Evolutionary conservation across 2,329 filamentous ascomycete species (phyloP).

Genomic region (Calonectria montana): DNA sequence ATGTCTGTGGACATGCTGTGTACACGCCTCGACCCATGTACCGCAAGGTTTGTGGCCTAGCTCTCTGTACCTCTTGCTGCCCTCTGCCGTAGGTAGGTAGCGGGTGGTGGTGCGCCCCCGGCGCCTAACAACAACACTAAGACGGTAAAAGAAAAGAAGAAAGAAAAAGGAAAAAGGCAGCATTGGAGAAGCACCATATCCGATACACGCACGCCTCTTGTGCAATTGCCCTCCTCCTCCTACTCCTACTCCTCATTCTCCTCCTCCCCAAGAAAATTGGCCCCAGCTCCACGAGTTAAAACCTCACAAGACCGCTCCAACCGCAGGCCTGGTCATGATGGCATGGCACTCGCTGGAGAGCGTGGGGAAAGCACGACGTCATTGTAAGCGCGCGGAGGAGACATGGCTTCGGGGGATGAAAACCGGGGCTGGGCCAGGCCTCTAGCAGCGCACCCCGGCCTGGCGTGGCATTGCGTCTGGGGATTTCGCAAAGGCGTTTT

Average conservation of each 20-base stretch:
- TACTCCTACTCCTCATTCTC: background rate
- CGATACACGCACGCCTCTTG: constrained; percentile 5
- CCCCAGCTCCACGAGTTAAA: background rate
- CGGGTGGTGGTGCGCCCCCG: constrained; percentile 5
- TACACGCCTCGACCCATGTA: constrained; percentile 8
- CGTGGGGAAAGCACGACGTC: constrained; percentile 42
- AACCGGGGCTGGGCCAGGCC: constrained; percentile 28
- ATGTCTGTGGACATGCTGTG: constrained; percentile 9
- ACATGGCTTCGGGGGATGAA: constrained; percentile 22
- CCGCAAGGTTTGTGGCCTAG: constrained; percentile 6
- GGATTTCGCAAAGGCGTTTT: constrained; percentile 1
- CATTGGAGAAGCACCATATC: background rate
- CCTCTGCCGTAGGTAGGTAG: background rate
- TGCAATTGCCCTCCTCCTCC: background rate
- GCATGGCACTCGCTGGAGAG: background rate
- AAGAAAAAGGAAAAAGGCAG: background rate
- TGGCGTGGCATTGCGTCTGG: constrained; percentile 5
- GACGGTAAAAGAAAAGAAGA: background rate
- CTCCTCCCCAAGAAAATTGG: background rate
- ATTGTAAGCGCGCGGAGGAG: constrained; percentile 26
- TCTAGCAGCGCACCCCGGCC: background rate
- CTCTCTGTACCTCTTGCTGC: background rate
- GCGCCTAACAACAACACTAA: background rate
- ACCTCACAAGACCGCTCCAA: constrained; percentile 17
- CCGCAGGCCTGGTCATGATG: constrained; percentile 20